phyloP scores from a whole-genome alignment of 768 basidiomycete genomes.

The Cystobasidium ongulense region DNA sequence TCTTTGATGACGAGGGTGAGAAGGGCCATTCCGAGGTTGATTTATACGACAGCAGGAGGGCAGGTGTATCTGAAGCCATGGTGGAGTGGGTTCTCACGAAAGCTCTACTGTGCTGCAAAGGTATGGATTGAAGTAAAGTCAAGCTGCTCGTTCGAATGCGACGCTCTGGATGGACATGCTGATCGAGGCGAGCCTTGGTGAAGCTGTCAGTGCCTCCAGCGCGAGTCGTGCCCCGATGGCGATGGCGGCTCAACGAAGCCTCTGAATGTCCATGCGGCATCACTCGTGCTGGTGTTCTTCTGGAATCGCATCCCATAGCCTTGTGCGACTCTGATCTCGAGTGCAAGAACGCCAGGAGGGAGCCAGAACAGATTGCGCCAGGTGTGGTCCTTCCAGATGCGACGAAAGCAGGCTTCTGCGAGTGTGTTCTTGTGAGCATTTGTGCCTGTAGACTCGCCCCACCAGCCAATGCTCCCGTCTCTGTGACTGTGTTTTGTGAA shows the following conservation, averaged over 20 bases:
- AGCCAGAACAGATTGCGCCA: conserved; percentile 26
- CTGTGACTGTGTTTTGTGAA: conserved; percentile 29
- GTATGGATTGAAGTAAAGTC: not conserved
- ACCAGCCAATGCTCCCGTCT: conserved; percentile 24
- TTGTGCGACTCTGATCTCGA: conserved; percentile 11
- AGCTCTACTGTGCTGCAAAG: not conserved
- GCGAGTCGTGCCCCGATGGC: not conserved
- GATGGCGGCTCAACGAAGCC: conserved; percentile 19
- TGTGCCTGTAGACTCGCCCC: conserved; percentile 12
- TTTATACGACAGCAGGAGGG: not conserved
- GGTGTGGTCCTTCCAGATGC: not conserved
- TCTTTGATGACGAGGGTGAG: not conserved
- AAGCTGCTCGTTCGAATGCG: not conserved
- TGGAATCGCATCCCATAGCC: conserved; percentile 28
- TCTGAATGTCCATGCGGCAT: conserved; percentile 15
- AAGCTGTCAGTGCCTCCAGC: conserved; percentile 2
- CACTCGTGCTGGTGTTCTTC: not conserved
- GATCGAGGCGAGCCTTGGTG: not conserved
- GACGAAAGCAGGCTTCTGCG: not conserved
- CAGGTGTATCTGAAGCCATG: not conserved
- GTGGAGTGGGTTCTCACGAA: not conserved
- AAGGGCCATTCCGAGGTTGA: not conserved
- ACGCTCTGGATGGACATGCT: not conserved
- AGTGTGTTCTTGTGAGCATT: conserved; percentile 7
- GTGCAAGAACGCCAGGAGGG: conserved; percentile 1